A percentile compares a stretch with the other conserved stretches of the same genome.
Evolutionary conservation across 257 asterid genomes (phyloP).

Genomic region (Lavandula angustifolia): DNA sequence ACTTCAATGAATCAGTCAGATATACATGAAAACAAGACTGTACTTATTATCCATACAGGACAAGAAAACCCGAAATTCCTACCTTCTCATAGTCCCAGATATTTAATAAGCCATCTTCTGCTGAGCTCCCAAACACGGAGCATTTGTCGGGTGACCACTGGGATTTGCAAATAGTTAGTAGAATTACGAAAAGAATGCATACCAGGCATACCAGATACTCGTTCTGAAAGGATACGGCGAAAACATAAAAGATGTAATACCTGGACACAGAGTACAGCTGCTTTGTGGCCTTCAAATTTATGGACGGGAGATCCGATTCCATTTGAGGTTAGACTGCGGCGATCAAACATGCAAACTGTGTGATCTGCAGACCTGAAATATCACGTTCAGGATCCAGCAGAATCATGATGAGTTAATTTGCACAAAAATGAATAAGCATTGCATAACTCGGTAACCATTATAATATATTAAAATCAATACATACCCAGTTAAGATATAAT

Average conservation of each 20-base stretch:
- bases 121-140: slow-evolving; percentile 94
- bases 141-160: slow-evolving; percentile 97
- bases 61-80: not conserved
- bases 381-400: slow-evolving; percentile 26
- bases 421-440: slow-evolving; percentile 18
- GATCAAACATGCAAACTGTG: slow-evolving; percentile 92
- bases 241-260: slow-evolving; percentile 43
- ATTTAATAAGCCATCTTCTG: slow-evolving; percentile 90
- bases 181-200: slow-evolving; percentile 2
- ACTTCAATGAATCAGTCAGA: slow-evolving; percentile 1
- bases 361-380: slow-evolving; percentile 86
- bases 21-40: too few species aligned
- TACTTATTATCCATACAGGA: not conserved
- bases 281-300: slow-evolving; percentile 82
- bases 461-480: slow-evolving; percentile 9
- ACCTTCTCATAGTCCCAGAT: slow-evolving; percentile 98
- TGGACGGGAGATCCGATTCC: slow-evolving; percentile 76
- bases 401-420: slow-evolving; percentile 27
- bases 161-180: slow-evolving; percentile 31
- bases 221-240: slow-evolving; percentile 3
- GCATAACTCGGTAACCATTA: slow-evolving; percentile 16
- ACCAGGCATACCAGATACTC: not conserved
- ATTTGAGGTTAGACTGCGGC: slow-evolving; percentile 70
- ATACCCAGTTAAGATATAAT: slow-evolving; percentile 91
- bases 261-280: slow-evolving; percentile 97